Evolutionary conservation across 2,329 filamentous ascomycete species (phyloP).

Genomic region (Xylariaceae sp.): DNA sequence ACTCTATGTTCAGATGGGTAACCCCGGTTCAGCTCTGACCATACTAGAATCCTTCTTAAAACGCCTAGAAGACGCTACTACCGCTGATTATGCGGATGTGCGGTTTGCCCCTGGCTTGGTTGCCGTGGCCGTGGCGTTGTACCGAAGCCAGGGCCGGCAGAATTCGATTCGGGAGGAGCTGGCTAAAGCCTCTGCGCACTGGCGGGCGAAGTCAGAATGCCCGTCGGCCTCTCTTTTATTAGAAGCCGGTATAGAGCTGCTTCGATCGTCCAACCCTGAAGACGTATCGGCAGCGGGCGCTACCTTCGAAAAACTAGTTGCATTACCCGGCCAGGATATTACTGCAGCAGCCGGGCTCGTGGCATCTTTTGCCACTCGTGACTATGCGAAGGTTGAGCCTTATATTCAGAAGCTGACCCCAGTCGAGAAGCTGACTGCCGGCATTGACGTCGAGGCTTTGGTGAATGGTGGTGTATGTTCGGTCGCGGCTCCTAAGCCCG

Average conservation of each 20-base stretch:
- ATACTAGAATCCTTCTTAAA: conserved; percentile 71
- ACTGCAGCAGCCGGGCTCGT: conserved; percentile 77
- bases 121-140: conserved; percentile 72
- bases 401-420: conserved; percentile 55
- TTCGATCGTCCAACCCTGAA: conserved; percentile 64
- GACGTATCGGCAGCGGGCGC: conserved; percentile 67
- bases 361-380: conserved; percentile 65
- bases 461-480: conserved; percentile 60
- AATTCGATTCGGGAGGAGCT: conserved; percentile 67
- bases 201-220: conserved; percentile 57
- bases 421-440: conserved; percentile 55
- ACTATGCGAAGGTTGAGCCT: conserved; percentile 50
- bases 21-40: conserved; percentile 67
- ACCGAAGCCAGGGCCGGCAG: conserved; percentile 69
- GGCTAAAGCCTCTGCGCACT: conserved; percentile 73
- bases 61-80: conserved; percentile 59
- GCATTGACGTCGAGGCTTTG: conserved; percentile 57
- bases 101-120: conserved; percentile 82
- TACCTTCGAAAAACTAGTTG: conserved; percentile 70
- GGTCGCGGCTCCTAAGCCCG: conserved; percentile 37
- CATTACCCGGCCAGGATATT: conserved; percentile 60
- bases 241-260: conserved; percentile 75
- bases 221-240: conserved; percentile 63
- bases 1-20: conserved; percentile 67
- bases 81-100: conserved; percentile 56